Evolutionary conservation across 2,329 filamentous ascomycete species (phyloP).

Genomic region (Fusarium palustre): DNA sequence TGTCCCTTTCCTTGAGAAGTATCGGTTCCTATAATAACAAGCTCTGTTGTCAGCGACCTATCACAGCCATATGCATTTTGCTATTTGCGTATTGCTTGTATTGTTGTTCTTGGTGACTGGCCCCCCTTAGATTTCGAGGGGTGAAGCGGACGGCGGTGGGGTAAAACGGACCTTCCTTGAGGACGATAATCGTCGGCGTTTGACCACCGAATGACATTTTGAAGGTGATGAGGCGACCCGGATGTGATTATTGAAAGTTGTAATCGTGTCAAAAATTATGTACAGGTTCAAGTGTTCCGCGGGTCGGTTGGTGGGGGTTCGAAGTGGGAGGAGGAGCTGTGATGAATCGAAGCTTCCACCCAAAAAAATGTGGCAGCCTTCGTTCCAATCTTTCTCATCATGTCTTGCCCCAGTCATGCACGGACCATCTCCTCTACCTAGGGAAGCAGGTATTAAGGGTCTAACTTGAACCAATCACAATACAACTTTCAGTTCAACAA

Average conservation of each 20-base stretch:
- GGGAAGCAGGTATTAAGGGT: conserved; percentile 6
- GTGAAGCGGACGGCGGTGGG: conserved; percentile 52
- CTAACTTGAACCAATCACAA: conserved; percentile 25
- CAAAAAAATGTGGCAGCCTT: conserved; percentile 65
- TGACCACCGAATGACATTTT: conserved; percentile 97
- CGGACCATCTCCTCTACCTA: conserved; percentile 39
- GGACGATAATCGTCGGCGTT: conserved; percentile 96
- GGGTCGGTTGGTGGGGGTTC: conserved; percentile 35
- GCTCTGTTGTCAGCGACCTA: conserved; percentile 35
- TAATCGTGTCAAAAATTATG: conserved; percentile 23
- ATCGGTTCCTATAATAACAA: conserved; percentile 80
- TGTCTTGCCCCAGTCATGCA: conserved; percentile 47
- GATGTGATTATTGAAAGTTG: conserved; percentile 19
- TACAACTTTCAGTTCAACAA: conserved; percentile 10
- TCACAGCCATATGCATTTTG: conserved; percentile 13
- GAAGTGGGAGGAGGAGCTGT: conserved; percentile 51
- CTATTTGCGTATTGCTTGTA: conserved; percentile 9
- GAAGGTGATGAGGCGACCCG: conserved; percentile 52
- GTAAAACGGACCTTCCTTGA: conserved; percentile 86
- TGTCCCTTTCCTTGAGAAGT: conserved; percentile 97
- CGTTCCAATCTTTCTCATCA: conserved; percentile 41
- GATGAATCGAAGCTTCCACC: conserved; percentile 58
- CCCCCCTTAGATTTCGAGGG: conserved; percentile 40
- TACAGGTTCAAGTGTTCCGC: conserved; percentile 25
- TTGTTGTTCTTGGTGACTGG: conserved; percentile 16